phyloP scores from a whole-genome alignment of 1,284 basidiomycete genomes.

The Trichosporon ovoides region DNA sequence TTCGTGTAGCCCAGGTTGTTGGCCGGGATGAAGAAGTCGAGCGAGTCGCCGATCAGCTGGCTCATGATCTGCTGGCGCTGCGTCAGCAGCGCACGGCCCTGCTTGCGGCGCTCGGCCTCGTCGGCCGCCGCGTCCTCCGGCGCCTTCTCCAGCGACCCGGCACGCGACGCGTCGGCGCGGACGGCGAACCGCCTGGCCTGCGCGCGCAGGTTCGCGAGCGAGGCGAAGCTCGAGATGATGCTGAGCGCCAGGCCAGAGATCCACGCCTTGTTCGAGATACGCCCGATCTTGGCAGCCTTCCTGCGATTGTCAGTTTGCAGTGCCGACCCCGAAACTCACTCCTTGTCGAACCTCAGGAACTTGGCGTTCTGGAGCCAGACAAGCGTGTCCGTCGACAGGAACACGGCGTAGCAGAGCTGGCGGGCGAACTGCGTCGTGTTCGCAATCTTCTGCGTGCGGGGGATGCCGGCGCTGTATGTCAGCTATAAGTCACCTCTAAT shows the following conservation, averaged over 20 bases:
- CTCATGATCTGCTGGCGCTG: slow-evolving; percentile 44
- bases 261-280: slow-evolving; percentile 83
- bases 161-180: slow-evolving; percentile 30
- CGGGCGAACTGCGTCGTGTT: slow-evolving; percentile 74
- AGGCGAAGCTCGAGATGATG: slow-evolving; percentile 55
- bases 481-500: not conserved
- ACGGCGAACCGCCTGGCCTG: slow-evolving; percentile 44
- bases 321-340: slow-evolving; percentile 27
- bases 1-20: slow-evolving; percentile 71
- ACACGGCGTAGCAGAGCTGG: slow-evolving; percentile 88
- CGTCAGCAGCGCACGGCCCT: slow-evolving; percentile 44
- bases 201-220: slow-evolving; percentile 45
- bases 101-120: slow-evolving; percentile 40
- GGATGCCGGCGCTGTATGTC: slow-evolving; percentile 24
- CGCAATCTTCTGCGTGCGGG: slow-evolving; percentile 58
- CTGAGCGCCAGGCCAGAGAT: slow-evolving; percentile 78
- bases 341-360: slow-evolving; percentile 58
- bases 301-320: slow-evolving; percentile 48
- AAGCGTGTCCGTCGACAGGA: slow-evolving; percentile 72
- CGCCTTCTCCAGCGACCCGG: slow-evolving; percentile 28
- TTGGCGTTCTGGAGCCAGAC: slow-evolving; percentile 76
- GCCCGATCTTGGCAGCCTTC: slow-evolving; percentile 62
- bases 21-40: slow-evolving; percentile 74
- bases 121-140: slow-evolving; percentile 30
- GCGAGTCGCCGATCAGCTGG: slow-evolving; percentile 46